These are phyloP conservation scores for Scalesia atractyloides DNA, from an alignment of 129 eudicot species.

Conservation along the genomic window DNA sequence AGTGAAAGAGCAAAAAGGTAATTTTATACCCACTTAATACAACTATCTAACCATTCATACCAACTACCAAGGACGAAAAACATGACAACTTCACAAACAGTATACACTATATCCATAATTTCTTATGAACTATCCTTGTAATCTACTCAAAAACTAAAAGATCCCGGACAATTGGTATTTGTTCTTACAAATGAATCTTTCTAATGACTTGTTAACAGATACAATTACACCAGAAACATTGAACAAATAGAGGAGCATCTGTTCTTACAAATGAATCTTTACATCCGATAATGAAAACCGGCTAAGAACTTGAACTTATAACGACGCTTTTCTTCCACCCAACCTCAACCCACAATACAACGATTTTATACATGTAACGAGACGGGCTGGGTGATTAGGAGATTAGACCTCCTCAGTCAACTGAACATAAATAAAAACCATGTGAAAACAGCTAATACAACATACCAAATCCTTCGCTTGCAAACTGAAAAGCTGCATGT, in stretches of 20 bases:
- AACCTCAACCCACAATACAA: neutral
- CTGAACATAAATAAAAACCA: conserved; percentile 7
- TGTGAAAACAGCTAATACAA: conserved; percentile 1
- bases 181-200: no score
- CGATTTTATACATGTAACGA: conserved; percentile 13
- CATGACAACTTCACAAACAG: no score
- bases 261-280: conserved; percentile 12
- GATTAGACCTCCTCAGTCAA: neutral
- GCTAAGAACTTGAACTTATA: neutral
- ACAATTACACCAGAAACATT: conserved; percentile 7
- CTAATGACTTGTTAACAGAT: neutral
- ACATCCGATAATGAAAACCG: neutral
- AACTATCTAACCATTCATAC: no score
- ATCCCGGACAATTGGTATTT: no score
- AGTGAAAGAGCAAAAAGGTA: no score
- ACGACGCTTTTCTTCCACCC: conserved; percentile 11
- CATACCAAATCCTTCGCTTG: conserved; percentile 5
- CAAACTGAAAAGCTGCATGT: neutral
- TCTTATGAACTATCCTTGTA: no score
- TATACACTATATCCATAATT: no score
- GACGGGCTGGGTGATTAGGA: neutral
- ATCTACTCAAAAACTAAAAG: no score
- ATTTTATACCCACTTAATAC: no score
- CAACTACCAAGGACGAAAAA: no score
- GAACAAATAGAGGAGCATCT: neutral